Evolutionary conservation across 148 eudicot species (phyloP), one percentile per base, ranked within the genome.

Genomic region (Rhododendron kiyosumense): DNA sequence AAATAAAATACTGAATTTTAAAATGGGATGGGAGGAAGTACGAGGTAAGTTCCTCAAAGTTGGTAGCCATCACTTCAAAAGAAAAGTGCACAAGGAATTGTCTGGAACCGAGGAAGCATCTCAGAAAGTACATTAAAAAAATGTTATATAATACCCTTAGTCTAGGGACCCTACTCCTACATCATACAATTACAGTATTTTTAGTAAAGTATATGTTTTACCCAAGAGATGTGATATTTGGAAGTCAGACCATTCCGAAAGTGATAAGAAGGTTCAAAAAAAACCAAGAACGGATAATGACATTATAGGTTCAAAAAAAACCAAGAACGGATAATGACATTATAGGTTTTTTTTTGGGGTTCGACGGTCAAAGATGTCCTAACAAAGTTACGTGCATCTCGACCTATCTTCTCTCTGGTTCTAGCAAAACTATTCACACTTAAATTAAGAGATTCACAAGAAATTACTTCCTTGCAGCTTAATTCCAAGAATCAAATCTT

Each of bases 81-180:
- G 2, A 61, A 52, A 81, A 81, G 83, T 61, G 8, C 9, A 7
- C 61, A 34, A 14, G 3, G n/a, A 7, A 81, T 81, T 81, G 83
- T 30, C 52, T 51, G 67, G 14, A 36, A 81, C 24, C 18, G 67
- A 81, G 83, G 83, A 81, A 81, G 45, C 83, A 81, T 22, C 41
- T 81, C n/a, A 52, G 63, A 54, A 81, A 30, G 83, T 7, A 52
- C 24, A 10, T 77, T 20, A 8, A 20, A 4, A 57, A 59, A 59
- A 59, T 26, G 26, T 22, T 59, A 22, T 20, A 57, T 22, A 20
- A 1, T 59, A 20, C 65, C 20, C 24, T 4, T 32, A 32, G 34
- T 32, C 34, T 32, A 32, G 12, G 49, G 57, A 52, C 57, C 57
- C 57, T 52, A 52, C 57, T 52, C 18, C 15, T 52, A 1, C 18